Base-by-base conservation (phyloP, 129 eudicot species). In the Pittosporum tobira region DNA sequence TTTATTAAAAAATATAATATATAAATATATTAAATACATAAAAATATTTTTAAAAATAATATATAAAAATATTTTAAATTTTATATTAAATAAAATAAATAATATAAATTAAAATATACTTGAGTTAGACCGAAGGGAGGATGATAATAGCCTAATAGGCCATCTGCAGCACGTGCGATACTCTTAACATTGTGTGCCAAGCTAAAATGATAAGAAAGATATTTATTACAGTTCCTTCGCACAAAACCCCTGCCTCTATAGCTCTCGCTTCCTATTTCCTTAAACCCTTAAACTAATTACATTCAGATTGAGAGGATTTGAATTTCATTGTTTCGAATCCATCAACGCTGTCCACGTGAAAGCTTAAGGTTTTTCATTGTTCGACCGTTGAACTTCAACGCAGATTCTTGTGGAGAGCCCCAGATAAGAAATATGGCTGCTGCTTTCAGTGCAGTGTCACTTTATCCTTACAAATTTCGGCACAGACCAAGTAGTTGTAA, bases 391-490 rank as follows among this genome's bases (percentile, higher is more conserved):
- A n/a, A n/a, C n/a, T 3, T 45, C 16, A 64, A 23, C 0, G 22
- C 22, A 46, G 34, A 16, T 48, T 51, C 16, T 29, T 19, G 57
- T 14, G 24, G 49, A 48, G 48, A 21, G 27, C 15, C 44, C 47
- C 47, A 57, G 20, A 44, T 36, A 45, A 12, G 14, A 57, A 58
- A 59, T 28, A 79, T 66, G 70, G 73, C 82, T 25, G 73, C 82
- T 25, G 77, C 86, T 74, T 57, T 73, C 52, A 73, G 72, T 49
- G 75, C 78, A 20, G 30, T 70, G 52, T 73, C 84, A 12, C 67
- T 74, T 7, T 77, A 68, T 42, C 75, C 77, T 1, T 57, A 61
- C 61, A 73, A 58, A 63, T 64, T 66, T 23, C 57, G 56, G 30
- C 58, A 54, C 68, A 53, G 73, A 14, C 75, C 76, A 16, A 66